A percentile compares a stretch with the other conserved stretches of the same genome.
phyloP scores from a whole-genome alignment of 176 grass and related monocot species.

The Musa itinerans region DNA sequence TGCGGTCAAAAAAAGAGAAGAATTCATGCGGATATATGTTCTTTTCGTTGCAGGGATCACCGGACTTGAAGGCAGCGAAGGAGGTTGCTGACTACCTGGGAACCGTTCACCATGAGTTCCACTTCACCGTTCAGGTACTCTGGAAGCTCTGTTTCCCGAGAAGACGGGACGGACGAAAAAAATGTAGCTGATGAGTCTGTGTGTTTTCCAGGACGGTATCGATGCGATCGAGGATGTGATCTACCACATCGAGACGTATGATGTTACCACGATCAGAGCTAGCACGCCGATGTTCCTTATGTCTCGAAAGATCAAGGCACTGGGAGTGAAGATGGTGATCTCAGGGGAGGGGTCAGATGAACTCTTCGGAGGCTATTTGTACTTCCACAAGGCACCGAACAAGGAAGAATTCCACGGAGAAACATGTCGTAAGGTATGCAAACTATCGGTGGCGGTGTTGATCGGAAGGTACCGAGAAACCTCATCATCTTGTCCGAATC shows the following conservation, averaged over 20 bases:
- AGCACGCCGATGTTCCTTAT: constrained; percentile 99
- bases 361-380: constrained; percentile 89
- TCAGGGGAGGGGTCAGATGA: constrained; percentile 93
- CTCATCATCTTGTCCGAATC: no score
- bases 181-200: background rate
- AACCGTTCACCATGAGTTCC: constrained; percentile 88
- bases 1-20: background rate
- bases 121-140: constrained; percentile 91
- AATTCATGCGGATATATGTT: background rate
- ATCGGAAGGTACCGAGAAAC: no score
- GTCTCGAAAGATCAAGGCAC: constrained; percentile 94
- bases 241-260: constrained; percentile 85
- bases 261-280: constrained; percentile 87
- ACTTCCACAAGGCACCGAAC: constrained; percentile 98
- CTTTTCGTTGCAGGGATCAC: constrained; percentile 49
- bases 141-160: background rate
- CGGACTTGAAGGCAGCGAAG: constrained; percentile 70
- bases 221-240: constrained; percentile 97
- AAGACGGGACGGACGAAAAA: background rate
- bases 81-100: constrained; percentile 80
- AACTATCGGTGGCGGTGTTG: background rate
- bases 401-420: constrained; percentile 93
- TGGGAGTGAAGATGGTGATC: constrained; percentile 97
- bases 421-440: constrained; percentile 74
- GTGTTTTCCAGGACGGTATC: constrained; percentile 62